Conservation (phyloP, 768 basidiomycete genomes). For the Suillus subalutaceus region DNA sequence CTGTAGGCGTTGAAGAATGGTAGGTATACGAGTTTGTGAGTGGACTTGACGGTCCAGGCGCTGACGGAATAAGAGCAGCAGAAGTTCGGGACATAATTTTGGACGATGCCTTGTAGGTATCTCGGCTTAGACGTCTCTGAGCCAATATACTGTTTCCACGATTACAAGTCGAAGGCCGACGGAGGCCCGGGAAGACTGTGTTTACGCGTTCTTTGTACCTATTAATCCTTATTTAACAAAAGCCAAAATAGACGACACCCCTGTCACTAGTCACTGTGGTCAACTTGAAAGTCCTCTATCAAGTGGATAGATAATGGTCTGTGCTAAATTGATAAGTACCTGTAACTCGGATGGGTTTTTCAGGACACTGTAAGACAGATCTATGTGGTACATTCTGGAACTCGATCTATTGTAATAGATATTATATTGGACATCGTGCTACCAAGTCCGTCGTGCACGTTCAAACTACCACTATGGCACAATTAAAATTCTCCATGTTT, state of each 20-base stretch:
- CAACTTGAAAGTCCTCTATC: not conserved
- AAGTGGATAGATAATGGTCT: not conserved
- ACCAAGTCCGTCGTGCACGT: no score
- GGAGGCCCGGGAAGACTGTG: not conserved
- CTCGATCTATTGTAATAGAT: not conserved
- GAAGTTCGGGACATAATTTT: not conserved
- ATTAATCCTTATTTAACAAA: not conserved
- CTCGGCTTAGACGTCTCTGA: not conserved
- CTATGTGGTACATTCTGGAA: not conserved
- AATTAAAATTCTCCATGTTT: constrained; percentile 23
- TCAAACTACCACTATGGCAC: not conserved
- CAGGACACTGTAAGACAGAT: not conserved
- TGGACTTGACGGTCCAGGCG: constrained; percentile 57
- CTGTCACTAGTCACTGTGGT: not conserved
- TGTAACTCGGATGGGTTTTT: no score
- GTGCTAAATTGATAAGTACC: not conserved
- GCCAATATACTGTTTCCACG: not conserved
- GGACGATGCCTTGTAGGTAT: not conserved
- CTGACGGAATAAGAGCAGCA: constrained; percentile 50
- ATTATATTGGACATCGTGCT: not conserved
- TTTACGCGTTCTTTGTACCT: constrained; percentile 7
- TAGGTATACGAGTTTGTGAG: constrained; percentile 76
- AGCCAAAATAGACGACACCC: not conserved
- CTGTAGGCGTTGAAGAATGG: constrained; percentile 72
- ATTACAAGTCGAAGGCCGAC: not conserved